Base-by-base conservation (phyloP, 768 basidiomycete species). In the Auricularia auricula-judae region DNA sequence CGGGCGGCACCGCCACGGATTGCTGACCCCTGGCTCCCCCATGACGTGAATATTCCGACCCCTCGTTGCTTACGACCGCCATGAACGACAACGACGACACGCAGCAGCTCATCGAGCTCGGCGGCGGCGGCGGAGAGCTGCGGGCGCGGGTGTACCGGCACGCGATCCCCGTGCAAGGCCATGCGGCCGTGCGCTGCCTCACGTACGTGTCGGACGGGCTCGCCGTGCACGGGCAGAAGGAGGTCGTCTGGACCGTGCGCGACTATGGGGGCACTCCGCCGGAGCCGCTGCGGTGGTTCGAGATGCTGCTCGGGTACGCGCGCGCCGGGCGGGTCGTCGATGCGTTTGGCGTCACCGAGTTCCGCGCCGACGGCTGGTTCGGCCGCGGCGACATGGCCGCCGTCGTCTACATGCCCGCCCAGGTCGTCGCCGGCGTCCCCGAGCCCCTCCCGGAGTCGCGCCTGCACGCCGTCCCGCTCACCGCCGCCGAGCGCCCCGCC, bases 161-260 rank as follows among this genome's bases (percentile, higher is more conserved):
- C 56, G 23, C 5, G 14, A 59, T 59, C 34, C 23, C 56, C 23
- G 11, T 23, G 56, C 56, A 8, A 2, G 8, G 11, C 56, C 29
- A 29, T 29, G 56, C 14, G 34, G 34, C 23, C 56, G 29, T 59
- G 11, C 23, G 23, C 29, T 59, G 56, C 29, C 23, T 59, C 4
- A 59, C 56, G 4, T 29, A n/a, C 56, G 34, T 59, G 33, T 59
- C 56, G 56, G 11, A 14, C 56, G 56, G 56, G 12, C 56, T 59
- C 23, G 56, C 56, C 8, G 4, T 18, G 23, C 34, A 33, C 56
- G 34, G 34, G 23, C 56, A 59, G 56, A 29, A 35, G 14, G 56
- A 59, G 56, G 56, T 59, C 34, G 56, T 59, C 23, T 59, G 56
- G 56, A 29, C 56, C 23, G 56, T 59, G 56, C 56, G 56, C 56